These are phyloP conservation scores for Barbatosphaeria neglecta DNA, from an alignment of 495 filamentous ascomycete species.

Conservation along the genomic window DNA sequence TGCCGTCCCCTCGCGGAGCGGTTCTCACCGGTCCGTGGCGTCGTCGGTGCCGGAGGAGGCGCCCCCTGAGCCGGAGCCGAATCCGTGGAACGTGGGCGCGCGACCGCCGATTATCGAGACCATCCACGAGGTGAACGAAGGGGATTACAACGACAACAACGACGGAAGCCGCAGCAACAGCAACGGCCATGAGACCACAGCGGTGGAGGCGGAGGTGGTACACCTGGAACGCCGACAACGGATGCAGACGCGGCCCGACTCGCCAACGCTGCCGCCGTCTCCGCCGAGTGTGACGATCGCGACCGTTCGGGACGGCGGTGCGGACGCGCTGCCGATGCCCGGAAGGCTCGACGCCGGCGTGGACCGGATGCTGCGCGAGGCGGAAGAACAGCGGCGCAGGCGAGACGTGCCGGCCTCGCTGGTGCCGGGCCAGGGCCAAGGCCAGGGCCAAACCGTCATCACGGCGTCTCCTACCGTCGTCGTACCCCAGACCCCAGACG, in stretches of 20 bases:
- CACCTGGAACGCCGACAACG: conserved; percentile 3
- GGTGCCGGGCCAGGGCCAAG: too few relatives aligned
- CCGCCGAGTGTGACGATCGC: not conserved
- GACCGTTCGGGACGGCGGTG: not conserved
- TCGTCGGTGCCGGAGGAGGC: conserved; percentile 12
- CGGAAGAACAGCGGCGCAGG: not conserved
- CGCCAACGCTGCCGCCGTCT: not conserved
- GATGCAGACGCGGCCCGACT: not conserved
- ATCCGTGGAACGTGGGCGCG: conserved; percentile 6
- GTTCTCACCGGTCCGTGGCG: conserved; percentile 8
- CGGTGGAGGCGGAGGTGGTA: not conserved
- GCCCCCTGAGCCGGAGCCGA: conserved; percentile 8
- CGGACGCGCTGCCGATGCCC: not conserved
- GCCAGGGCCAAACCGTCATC: too few relatives aligned
- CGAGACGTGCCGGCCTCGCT: not conserved
- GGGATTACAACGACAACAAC: too few relatives aligned
- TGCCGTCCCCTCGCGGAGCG: not conserved
- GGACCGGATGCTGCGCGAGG: conserved; percentile 1
- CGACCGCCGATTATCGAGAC: not conserved
- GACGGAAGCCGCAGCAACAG: too few relatives aligned
- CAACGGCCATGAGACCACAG: too few relatives aligned
- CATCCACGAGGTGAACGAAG: not conserved
- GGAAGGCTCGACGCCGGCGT: not conserved
- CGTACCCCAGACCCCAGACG: too few relatives aligned
- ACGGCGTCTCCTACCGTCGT: too few relatives aligned